Base-by-base conservation (phyloP, 208 protist genomes). In the Leishmania amazonensis region DNA sequence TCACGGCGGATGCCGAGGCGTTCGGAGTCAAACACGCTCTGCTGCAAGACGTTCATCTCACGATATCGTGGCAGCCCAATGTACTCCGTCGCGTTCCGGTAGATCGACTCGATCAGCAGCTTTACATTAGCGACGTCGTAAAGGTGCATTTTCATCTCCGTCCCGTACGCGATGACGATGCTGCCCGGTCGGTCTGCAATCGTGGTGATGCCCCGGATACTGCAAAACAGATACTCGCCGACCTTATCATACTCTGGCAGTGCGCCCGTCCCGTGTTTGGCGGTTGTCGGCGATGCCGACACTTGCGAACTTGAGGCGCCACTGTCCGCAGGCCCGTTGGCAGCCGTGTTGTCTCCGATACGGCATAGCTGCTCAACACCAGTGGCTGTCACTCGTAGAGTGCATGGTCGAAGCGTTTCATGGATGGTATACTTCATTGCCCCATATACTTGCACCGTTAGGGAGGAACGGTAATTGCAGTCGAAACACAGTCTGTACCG, bases 181-280 rank as follows among this genome's bases (percentile, higher is more conserved):
- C 76, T 91, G n/a, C 85, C 75, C 35, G 91, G 87, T 1, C 88
- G 76, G 24, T 89, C 94, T 15, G 49, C 53, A 53, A 98, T 82
- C 0, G 80, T 77, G 6, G 87, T 90, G 47, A 97, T 54, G 62
- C 90, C 90, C 24, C 90, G 88, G 74, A 99, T 96, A 67, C 96
- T 75, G 62, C 83, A 81, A 76, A 97, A 98, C 0, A 94, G 79
- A 87, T 98, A 99, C 81, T 93, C 91, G 31, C 93, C 85, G 2
- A 88, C 74, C 38, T 85, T 80, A 28, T 81, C 81, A 28, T 78
- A 83, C 75, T 31, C 73, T 28, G 19, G 38, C 6, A 35, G 76
- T 35, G 11, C 83, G n/a, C 58, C 40, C 9, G 58, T 9, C n/a
- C 40, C 40, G 31, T 38, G 53, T 4, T 1, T 53, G 11, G 45